Evolutionary conservation across 208 protist genomes (phyloP).

Genomic region (Pavlovales sp.): DNA sequence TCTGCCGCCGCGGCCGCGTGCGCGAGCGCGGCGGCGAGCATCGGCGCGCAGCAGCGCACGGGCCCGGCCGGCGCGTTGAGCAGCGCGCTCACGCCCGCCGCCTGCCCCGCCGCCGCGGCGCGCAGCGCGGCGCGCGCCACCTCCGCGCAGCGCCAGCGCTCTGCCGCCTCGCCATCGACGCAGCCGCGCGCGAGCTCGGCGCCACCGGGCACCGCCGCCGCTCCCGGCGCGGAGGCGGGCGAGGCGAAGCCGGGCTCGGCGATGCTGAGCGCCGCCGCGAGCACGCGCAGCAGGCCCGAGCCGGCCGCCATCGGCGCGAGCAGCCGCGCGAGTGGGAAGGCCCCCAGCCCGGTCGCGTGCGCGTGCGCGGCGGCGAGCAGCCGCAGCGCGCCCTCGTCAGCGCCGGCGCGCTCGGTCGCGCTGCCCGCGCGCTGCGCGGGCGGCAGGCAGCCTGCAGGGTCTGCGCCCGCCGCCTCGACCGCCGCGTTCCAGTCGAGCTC

Average conservation of each 20-base stretch:
- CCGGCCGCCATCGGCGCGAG: neutral
- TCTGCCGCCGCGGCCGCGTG: no score
- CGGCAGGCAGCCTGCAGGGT: neutral
- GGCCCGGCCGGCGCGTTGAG: neutral
- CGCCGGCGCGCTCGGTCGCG: conserved; percentile 60
- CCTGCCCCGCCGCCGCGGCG: neutral
- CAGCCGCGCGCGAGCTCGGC: neutral
- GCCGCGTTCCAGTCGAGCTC: conserved; percentile 10
- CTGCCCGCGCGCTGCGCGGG: conserved; percentile 41
- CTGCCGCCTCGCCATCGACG: neutral
- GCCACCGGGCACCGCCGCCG: neutral
- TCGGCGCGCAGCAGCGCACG: neutral
- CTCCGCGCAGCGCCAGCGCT: neutral
- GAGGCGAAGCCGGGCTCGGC: neutral
- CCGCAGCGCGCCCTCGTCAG: conserved; percentile 57
- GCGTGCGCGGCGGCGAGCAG: conserved; percentile 62
- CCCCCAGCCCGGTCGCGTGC: neutral
- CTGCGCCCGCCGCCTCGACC: neutral
- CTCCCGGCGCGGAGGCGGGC: no score
- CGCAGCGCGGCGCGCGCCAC: neutral
- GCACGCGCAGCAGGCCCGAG: neutral
- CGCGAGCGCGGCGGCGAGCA: neutral
- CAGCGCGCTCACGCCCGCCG: neutral
- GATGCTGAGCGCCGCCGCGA: neutral
- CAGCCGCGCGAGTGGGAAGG: neutral